phyloP scores from a whole-genome alignment of 2,329 filamentous ascomycete species.

The Aspergillus terreus region DNA sequence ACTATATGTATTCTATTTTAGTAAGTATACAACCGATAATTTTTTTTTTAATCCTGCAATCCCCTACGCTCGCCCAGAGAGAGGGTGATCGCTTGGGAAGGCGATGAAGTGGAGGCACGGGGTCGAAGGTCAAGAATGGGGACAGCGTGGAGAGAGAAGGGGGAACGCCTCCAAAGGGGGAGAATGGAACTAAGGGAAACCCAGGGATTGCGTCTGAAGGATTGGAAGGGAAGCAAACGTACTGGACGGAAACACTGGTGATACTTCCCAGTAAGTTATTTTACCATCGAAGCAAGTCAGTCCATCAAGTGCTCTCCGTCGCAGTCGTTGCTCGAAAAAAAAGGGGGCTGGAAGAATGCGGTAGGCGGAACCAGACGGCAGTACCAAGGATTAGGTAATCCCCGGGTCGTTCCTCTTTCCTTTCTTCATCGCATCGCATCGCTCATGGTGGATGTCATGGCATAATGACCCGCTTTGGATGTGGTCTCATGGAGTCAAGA shows the following conservation, averaged over 20 bases:
- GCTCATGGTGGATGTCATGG: too few relatives aligned
- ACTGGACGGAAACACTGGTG: slow-evolving; percentile 9
- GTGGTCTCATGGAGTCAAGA: too few relatives aligned
- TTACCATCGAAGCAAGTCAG: slow-evolving; percentile 8
- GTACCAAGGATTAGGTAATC: slow-evolving; percentile 4
- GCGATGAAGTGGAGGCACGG: slow-evolving; percentile 26
- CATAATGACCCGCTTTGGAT: too few relatives aligned
- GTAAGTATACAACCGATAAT: neutral
- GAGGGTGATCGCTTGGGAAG: slow-evolving; percentile 16
- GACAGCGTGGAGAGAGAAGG: slow-evolving; percentile 23
- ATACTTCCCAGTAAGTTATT: slow-evolving; percentile 16
- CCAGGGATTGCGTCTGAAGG: slow-evolving; percentile 6
- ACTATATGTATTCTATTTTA: slow-evolving; percentile 20
- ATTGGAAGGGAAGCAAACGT: slow-evolving; percentile 1
- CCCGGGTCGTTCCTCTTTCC: slow-evolving; percentile 7
- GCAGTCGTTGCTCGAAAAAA: slow-evolving; percentile 9
- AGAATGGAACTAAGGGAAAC: slow-evolving; percentile 7
- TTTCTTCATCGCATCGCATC: neutral
- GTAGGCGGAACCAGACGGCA: slow-evolving; percentile 11
- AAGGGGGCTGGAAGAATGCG: slow-evolving; percentile 2
- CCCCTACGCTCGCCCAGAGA: slow-evolving; percentile 3
- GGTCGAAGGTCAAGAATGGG: slow-evolving; percentile 22
- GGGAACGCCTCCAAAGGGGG: slow-evolving; percentile 12
- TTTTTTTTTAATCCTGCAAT: slow-evolving; percentile 5
- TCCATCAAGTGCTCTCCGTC: slow-evolving; percentile 9